Evolutionary conservation across 139 green algal genomes (phyloP).

Genomic region (Gonium pectorale): DNA sequence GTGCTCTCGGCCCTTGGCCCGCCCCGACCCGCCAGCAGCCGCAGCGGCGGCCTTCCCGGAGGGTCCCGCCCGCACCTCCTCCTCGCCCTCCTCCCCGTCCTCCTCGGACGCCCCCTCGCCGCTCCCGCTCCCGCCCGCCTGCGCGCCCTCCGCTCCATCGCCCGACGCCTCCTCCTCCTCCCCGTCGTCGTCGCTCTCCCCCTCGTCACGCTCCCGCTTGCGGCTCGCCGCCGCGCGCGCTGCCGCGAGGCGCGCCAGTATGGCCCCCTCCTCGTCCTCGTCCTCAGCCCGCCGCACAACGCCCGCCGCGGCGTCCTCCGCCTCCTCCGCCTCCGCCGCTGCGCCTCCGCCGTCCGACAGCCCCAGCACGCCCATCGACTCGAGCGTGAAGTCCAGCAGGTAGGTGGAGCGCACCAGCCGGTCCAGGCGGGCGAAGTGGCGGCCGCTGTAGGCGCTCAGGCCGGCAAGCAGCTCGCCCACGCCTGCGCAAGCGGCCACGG

Average conservation of each 20-base stretch:
- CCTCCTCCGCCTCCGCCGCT: neutral
- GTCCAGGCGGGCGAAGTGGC: conserved; percentile 85
- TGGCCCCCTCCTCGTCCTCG: conserved; percentile 32
- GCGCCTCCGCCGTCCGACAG: neutral
- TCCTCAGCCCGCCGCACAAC: neutral
- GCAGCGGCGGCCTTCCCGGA: neutral
- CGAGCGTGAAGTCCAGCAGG: conserved; percentile 91
- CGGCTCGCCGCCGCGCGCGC: neutral
- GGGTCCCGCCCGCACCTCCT: neutral
- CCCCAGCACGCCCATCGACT: conserved; percentile 75
- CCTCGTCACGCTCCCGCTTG: neutral
- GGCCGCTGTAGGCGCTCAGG: conserved; percentile 86
- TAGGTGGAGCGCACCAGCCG: conserved; percentile 83
- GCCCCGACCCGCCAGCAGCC: neutral
- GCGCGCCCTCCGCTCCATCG: neutral
- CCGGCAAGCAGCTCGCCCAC: conserved; percentile 79
- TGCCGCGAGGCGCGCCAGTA: conserved; percentile 4
- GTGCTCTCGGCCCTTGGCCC: no score
- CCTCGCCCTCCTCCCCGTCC: neutral
- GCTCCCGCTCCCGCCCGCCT: neutral
- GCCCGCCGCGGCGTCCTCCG: conserved; percentile 8
- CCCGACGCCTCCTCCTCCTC: neutral
- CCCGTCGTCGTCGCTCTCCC: neutral
- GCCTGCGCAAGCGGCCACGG: no score
- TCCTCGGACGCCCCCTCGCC: neutral